A percentile compares a stretch with the other conserved stretches of the same genome.
Evolutionary conservation across 805 yeast genomes (phyloP).

Genomic region (Candida parachauliodes): DNA sequence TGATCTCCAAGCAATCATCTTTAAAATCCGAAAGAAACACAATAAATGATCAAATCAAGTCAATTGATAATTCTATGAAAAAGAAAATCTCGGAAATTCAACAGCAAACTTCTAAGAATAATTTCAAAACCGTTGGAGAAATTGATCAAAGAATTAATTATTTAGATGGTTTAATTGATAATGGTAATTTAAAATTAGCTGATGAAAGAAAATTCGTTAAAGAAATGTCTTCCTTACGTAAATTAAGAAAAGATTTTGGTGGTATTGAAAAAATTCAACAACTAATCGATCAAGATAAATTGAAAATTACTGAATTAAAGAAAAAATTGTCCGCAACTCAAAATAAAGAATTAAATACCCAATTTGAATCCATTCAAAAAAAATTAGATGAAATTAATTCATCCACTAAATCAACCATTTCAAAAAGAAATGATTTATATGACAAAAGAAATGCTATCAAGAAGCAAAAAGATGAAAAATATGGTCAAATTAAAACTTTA

Average conservation of each 20-base stretch:
- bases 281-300: constrained; percentile 74
- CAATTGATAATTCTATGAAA: constrained; percentile 66
- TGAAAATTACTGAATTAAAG: constrained; percentile 72
- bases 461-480: constrained; percentile 65
- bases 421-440: constrained; percentile 62
- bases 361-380: constrained; percentile 66
- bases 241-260: constrained; percentile 73
- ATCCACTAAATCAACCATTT: constrained; percentile 56
- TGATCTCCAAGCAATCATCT: constrained; percentile 44
- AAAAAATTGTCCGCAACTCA: constrained; percentile 55
- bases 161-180: constrained; percentile 70
- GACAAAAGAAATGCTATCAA: constrained; percentile 64
- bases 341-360: constrained; percentile 60
- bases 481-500: constrained; percentile 62
- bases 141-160: constrained; percentile 61
- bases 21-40: constrained; percentile 46
- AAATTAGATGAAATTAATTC: constrained; percentile 64
- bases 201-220: constrained; percentile 84
- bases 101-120: constrained; percentile 64
- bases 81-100: constrained; percentile 73
- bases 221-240: constrained; percentile 81
- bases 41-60: constrained; percentile 68
- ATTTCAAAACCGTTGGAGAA: constrained; percentile 63
- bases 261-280: constrained; percentile 71
- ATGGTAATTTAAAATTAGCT: constrained; percentile 80